Base-by-base conservation (phyloP, 768 basidiomycete genomes). In the Sarcodon sp. region DNA sequence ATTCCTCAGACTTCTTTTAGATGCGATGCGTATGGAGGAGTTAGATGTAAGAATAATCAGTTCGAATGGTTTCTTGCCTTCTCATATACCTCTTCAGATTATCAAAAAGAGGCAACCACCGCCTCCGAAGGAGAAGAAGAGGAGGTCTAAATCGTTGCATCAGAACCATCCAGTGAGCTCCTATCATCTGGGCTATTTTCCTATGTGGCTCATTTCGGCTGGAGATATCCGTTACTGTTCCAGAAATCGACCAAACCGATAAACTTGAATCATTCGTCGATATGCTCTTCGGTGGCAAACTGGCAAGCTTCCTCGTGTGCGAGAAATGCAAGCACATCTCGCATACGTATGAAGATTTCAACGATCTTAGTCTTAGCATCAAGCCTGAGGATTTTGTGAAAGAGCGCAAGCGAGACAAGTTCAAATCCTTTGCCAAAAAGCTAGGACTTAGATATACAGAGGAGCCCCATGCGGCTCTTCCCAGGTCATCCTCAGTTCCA, bases 11-110 rank as follows among this genome's bases (percentile, higher is more conserved):
- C 91, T 92, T 53, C 69, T 97, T 50, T 69, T 96, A 35, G 93
- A 96, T 61, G 85, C 82, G 15, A 86, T 93, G 73, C 77, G 88
- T 47, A 93, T 93, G 89, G 93, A 97, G 61, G 92, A 97, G 63
- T 68, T 80, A 45, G 93, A 98, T 59, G 87, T 88, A 57, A 52
- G 80, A 62, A 5, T 15, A 27, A 15, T 35, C 45, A 21, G 39
- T 34, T 11, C 18, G n/a, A 13, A 18, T 35, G 4, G 16, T n/a
- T 4, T 39, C n/a, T 4, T 4, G 37, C 33, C 6, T 16, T 4
- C 33, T 15, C n/a, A 45, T 10, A 21, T 52, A 10, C 47, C 45
- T 9, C n/a, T n/a, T 41, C 51, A 90, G 87, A 69, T 87, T 43
- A 89, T 91, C 66, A 90, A 88, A 63, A 76, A 77, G 51, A 74